Percentiles rank a stretch among this genome's conserved stretches.
phyloP scores from a whole-genome alignment of 2,329 filamentous ascomycete genomes.

The Epichloe brachyelytri region DNA sequence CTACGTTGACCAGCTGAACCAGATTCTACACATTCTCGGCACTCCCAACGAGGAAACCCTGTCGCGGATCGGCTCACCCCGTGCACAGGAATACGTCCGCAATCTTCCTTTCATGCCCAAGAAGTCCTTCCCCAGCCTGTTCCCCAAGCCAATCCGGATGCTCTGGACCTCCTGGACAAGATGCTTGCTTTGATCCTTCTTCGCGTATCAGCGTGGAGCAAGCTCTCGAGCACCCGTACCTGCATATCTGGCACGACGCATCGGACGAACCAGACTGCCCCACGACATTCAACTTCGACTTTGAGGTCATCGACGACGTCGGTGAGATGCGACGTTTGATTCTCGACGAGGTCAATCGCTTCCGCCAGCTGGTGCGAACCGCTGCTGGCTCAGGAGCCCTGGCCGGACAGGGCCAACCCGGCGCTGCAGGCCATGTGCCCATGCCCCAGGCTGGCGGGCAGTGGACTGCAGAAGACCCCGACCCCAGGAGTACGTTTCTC shows the following conservation, averaged over 20 bases:
- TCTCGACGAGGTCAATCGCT: slow-evolving; percentile 79
- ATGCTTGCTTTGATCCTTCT: slow-evolving; percentile 94
- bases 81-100: slow-evolving; percentile 95
- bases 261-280: slow-evolving; percentile 92
- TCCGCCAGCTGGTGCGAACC: slow-evolving; percentile 53
- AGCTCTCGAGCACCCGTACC: slow-evolving; percentile 89
- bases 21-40: slow-evolving; percentile 95
- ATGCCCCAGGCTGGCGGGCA: slow-evolving; percentile 37
- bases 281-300: slow-evolving; percentile 93
- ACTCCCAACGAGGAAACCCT: slow-evolving; percentile 94
- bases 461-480: slow-evolving; percentile 47
- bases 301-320: slow-evolving; percentile 94
- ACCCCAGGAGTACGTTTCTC: slow-evolving; percentile 43
- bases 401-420: slow-evolving; percentile 23
- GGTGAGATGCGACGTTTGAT: slow-evolving; percentile 95
- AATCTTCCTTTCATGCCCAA: slow-evolving; percentile 94
- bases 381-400: slow-evolving; percentile 26
- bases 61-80: slow-evolving; percentile 82
- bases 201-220: slow-evolving; percentile 89
- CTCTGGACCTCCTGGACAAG: slow-evolving; percentile 84
- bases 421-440: slow-evolving; percentile 32
- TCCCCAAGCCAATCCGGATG: slow-evolving; percentile 91
- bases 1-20: slow-evolving; percentile 98
- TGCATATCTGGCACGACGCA: slow-evolving; percentile 96
- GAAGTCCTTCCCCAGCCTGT: slow-evolving; percentile 75